Base-by-base conservation (phyloP, 2,329 filamentous ascomycete species). In the Aspergillus flavus region DNA sequence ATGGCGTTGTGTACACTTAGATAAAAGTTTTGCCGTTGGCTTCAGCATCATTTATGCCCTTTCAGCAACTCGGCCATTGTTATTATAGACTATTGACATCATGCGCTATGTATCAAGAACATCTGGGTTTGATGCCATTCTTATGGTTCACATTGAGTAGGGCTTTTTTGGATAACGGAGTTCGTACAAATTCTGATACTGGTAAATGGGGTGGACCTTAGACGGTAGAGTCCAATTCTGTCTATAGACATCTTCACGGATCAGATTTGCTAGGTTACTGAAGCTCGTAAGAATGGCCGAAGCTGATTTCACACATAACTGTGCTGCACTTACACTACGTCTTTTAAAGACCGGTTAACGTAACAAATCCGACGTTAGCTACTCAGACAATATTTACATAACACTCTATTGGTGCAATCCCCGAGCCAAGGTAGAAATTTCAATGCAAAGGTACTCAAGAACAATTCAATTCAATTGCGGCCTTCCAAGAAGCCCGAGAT, bases 401-500 rank as follows among this genome's bases (percentile, higher is more conserved):
- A 71, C 69, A 69, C 70, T 71, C 68, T 71, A 71, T 71, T 67
- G 64, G 70, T 61, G 64, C 62, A 61, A 53, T 58, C 57, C 57
- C 50, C 57, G 56, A 53, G 58, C 66, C 61, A 64, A 43, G 57
- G 68, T 32, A 48, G 48, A 58, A 66, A 57, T 60, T 60, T 66
- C 66, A 71, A 66, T 66, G 62, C 68, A 64, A 63, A 65, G 64
- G 61, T 63, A 64, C 50, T 58, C 65, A 64, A 64, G 57, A 56
- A 71, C 58, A 67, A 58, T 52, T 55, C 54, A 62, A 62, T 62
- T 75, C 72, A 76, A 74, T 77, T 81, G 77, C 87, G 77, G 82
- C 94, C 95, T 91, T 98, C 93, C 74, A 99, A 84, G 84, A 99
- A 99, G 57, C 93, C 93, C 72, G 89, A 86, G 83, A 99, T 96